Percentiles rank a stretch among this genome's conserved stretches.
These are phyloP conservation scores for Herpotrichia juniperi DNA, from an alignment of 2,329 filamentous ascomycete species.

Conservation along the genomic window DNA sequence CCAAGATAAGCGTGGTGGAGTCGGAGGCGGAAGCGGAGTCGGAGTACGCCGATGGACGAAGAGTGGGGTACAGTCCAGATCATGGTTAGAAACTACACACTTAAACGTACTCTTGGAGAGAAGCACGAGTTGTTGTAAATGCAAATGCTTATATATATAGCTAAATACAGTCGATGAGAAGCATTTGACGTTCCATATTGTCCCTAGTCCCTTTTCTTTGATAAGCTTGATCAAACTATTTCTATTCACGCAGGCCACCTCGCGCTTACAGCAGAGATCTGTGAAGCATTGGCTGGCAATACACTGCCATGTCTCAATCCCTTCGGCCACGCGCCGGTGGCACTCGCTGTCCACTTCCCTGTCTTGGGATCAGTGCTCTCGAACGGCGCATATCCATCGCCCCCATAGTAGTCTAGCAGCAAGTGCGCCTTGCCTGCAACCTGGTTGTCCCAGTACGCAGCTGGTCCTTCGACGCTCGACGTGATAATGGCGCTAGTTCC, in stretches of 20 bases:
- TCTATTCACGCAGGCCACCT: slow-evolving; percentile 24
- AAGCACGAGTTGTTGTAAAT: too few relatives aligned
- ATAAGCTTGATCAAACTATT: background rate
- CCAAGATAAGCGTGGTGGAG: too few relatives aligned
- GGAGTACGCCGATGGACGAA: too few relatives aligned
- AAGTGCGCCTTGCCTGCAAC: slow-evolving; percentile 49
- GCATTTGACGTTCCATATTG: too few relatives aligned
- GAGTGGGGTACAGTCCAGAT: too few relatives aligned
- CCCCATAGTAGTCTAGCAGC: slow-evolving; percentile 49
- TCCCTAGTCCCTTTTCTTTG: too few relatives aligned
- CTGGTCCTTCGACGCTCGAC: slow-evolving; percentile 37
- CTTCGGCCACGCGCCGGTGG: slow-evolving; percentile 51
- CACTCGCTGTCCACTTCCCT: slow-evolving; percentile 56
- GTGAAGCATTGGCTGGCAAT: slow-evolving; percentile 52
- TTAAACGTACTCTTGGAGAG: too few relatives aligned
- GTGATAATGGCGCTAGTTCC: slow-evolving; percentile 51
- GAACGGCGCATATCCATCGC: slow-evolving; percentile 59
- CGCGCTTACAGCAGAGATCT: slow-evolving; percentile 49
- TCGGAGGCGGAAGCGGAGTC: too few relatives aligned
- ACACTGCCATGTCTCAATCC: slow-evolving; percentile 61
- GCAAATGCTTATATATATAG: too few relatives aligned
- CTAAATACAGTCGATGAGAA: too few relatives aligned
- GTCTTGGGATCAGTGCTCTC: slow-evolving; percentile 52
- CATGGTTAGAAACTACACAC: too few relatives aligned
- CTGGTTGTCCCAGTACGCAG: slow-evolving; percentile 41